Evolutionary conservation across 306 rosid genomes (phyloP), one percentile per base, ranked within the genome.

Genomic region (Dalbergia cultrata): DNA sequence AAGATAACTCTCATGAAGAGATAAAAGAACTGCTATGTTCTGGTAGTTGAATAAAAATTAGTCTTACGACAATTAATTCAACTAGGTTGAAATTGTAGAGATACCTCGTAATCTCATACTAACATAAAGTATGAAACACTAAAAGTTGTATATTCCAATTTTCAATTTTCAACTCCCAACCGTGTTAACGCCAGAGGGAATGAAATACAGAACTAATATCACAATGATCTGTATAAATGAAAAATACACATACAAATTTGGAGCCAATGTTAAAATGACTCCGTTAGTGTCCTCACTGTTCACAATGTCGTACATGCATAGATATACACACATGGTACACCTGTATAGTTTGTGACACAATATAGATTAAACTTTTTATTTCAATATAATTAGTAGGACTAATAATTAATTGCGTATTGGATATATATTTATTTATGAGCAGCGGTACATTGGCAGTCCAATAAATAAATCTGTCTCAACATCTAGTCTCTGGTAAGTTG

Each of bases 391-490:
- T 66, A 17, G 17, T 26, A 41, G 44, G 13, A 62, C 9, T 33
- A 3, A 31, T 33, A 3, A 31, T 21, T 26, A 1, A 31, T 21
- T 31, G 9, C 50, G 50, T 44, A 44, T 8, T 26, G 0, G 1
- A 8, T 3, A 2, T 14, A 39, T 39, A 39, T 8, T 0, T 33
- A 16, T 13, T 34, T 8, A 74, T 43, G 22, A 70, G 78, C 82
- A 83, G 74, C 70, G 85, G 17, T 65, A 68, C 22, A 74, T 26
- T 14, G 91, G 92, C 59, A 77, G 81, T 76, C 92, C 92, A 17
- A 90, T 89, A 81, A 65, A 82, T 70, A 92, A 65, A 14, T 80
- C 86, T 0, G 90, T 90, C 72, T 85, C 91, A 47, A 78, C 87
- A 9, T 76, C 83, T 5, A 81, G 76, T 77, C 54, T 67, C 60